Evolutionary conservation across 2,329 filamentous ascomycete genomes (phyloP).

Genomic region (Berkeleyomyces basicola): DNA sequence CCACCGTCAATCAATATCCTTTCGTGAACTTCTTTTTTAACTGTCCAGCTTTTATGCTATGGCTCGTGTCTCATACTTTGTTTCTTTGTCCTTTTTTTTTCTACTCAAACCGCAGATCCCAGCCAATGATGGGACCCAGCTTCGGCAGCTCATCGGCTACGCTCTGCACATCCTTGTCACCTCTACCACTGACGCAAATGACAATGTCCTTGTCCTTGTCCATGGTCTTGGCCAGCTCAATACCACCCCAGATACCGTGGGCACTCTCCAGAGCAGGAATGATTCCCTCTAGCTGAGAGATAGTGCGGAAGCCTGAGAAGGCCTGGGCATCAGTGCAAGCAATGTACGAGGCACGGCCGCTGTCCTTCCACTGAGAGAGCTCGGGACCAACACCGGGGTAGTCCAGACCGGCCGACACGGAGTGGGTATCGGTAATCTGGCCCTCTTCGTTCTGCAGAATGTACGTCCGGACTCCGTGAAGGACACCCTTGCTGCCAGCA

Average conservation of each 20-base stretch:
- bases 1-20: neutral
- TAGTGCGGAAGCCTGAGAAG: constrained; percentile 68
- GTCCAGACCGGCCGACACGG: constrained; percentile 87
- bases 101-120: constrained; percentile 47
- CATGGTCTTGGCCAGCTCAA: constrained; percentile 89
- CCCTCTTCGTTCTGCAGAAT: constrained; percentile 84
- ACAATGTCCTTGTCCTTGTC: constrained; percentile 76
- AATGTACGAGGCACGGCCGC: constrained; percentile 67
- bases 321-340: constrained; percentile 85
- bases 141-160: constrained; percentile 86
- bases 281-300: constrained; percentile 84
- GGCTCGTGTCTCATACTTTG: neutral
- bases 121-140: constrained; percentile 74
- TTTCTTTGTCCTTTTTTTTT: neutral
- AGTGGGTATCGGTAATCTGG: constrained; percentile 90
- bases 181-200: constrained; percentile 81
- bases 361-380: constrained; percentile 85
- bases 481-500: constrained; percentile 74
- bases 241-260: constrained; percentile 77
- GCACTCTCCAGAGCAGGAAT: constrained; percentile 90
- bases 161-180: constrained; percentile 97
- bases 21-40: neutral
- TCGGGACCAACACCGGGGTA: constrained; percentile 96
- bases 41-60: neutral
- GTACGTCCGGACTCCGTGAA: constrained; percentile 93